Evolutionary conservation across 345 rosid species (phyloP).

Genomic region (Aquilaria yunnanensis): DNA sequence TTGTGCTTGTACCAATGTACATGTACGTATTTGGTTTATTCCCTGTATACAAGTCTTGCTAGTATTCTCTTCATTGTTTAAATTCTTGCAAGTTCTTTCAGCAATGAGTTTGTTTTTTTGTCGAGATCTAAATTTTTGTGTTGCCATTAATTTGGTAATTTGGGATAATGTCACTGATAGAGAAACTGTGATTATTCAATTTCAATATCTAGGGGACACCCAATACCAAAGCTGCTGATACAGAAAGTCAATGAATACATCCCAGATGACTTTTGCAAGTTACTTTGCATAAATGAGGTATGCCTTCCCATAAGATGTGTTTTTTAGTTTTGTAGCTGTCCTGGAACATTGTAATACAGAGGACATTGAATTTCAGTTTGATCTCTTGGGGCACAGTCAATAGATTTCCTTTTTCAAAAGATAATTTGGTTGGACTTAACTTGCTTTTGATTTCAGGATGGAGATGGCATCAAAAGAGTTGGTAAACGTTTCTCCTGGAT

Average conservation of each 20-base stretch:
- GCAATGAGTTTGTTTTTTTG: too few relatives aligned
- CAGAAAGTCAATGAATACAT: slow-evolving; percentile 66
- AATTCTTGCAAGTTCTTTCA: too few relatives aligned
- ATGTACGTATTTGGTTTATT: too few relatives aligned
- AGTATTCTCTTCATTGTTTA: too few relatives aligned
- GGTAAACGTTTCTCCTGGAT: slow-evolving; percentile 72
- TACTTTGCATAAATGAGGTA: slow-evolving; percentile 55
- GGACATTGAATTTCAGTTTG: too few relatives aligned
- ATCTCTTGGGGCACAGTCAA: too few relatives aligned
- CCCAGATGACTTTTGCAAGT: slow-evolving; percentile 64
- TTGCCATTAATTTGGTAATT: too few relatives aligned
- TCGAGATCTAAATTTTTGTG: too few relatives aligned
- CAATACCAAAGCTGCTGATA: slow-evolving; percentile 59
- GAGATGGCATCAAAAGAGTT: slow-evolving; percentile 23
- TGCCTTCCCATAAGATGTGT: slow-evolving; percentile 6
- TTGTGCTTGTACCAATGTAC: too few relatives aligned
- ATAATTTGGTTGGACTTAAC: slow-evolving; percentile 6
- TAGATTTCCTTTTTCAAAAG: background rate
- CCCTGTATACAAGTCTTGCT: too few relatives aligned
- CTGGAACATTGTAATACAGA: background rate
- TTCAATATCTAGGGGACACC: slow-evolving; percentile 68
- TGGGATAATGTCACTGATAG: background rate
- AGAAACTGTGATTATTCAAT: slow-evolving; percentile 13
- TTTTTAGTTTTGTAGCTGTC: background rate
- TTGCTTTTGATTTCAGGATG: slow-evolving; percentile 37